These are phyloP conservation scores for Vitis cinerea DNA, from an alignment of 164 flowering plant genomes.

Conservation along the genomic window DNA sequence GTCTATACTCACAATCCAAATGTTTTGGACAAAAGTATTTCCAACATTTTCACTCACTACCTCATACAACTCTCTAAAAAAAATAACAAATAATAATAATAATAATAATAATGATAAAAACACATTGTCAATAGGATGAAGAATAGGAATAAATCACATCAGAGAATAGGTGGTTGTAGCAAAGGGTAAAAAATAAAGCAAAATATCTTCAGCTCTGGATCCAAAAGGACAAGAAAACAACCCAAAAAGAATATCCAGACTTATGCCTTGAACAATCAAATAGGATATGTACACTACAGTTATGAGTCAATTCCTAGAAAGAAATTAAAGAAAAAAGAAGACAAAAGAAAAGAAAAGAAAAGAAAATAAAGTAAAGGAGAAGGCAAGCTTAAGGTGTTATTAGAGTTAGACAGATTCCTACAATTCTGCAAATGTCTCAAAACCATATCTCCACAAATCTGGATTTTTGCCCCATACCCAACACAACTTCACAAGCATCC, in stretches of 20 bases:
- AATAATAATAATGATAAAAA: too few species aligned
- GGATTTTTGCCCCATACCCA: slow-evolving; percentile 6
- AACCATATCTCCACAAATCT: slow-evolving; percentile 1
- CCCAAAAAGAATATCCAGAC: slow-evolving; percentile 19
- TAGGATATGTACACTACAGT: slow-evolving; percentile 34
- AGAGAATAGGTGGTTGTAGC: neutral
- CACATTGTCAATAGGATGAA: too few species aligned
- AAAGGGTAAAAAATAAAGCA: neutral
- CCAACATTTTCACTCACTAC: too few species aligned
- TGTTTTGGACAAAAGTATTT: too few species aligned
- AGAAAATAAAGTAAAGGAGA: neutral
- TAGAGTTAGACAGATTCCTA: slow-evolving; percentile 21
- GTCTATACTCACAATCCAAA: too few species aligned
- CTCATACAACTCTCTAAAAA: too few species aligned
- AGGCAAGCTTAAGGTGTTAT: slow-evolving; percentile 18
- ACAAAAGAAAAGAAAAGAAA: neutral
- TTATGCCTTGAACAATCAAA: slow-evolving; percentile 32
- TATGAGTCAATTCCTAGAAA: slow-evolving; percentile 8
- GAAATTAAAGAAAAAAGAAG: neutral
- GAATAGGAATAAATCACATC: neutral
- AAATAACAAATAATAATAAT: too few species aligned
- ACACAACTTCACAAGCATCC: slow-evolving; percentile 11
- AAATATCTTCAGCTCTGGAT: neutral
- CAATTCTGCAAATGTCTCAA: slow-evolving; percentile 19
- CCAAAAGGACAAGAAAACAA: slow-evolving; percentile 15